Evolutionary conservation across 495 filamentous ascomycete species (phyloP).

Genomic region (Penicillium coprophilum): DNA sequence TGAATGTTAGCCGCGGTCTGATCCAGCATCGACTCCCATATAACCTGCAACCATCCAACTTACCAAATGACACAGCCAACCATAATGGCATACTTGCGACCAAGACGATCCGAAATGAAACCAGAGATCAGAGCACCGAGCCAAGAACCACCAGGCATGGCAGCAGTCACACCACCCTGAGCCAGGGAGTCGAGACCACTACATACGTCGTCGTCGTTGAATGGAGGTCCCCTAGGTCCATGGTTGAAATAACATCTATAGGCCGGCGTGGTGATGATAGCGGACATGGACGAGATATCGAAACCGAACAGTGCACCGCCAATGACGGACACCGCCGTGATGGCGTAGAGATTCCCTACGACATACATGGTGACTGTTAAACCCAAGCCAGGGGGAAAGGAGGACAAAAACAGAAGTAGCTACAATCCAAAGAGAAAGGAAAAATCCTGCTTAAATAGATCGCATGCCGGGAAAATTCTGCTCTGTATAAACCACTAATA

Average conservation of each 20-base stretch:
- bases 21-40: neutral
- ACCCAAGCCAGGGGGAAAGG: slow-evolving; percentile 11
- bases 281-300: slow-evolving; percentile 79
- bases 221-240: slow-evolving; percentile 32
- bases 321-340: slow-evolving; percentile 71
- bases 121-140: slow-evolving; percentile 68
- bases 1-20: neutral
- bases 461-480: slow-evolving; percentile 4
- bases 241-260: slow-evolving; percentile 70
- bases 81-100: slow-evolving; percentile 68
- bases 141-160: slow-evolving; percentile 78
- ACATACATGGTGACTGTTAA: slow-evolving; percentile 33
- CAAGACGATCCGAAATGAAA: slow-evolving; percentile 64
- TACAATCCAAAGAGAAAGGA: neutral
- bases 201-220: slow-evolving; percentile 39
- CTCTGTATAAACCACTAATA: neutral
- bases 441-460: slow-evolving; percentile 5
- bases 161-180: slow-evolving; percentile 63
- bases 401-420: neutral
- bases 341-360: slow-evolving; percentile 68
- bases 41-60: slow-evolving; percentile 5
- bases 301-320: slow-evolving; percentile 83
- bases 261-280: slow-evolving; percentile 43
- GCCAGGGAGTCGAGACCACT: slow-evolving; percentile 47
- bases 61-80: slow-evolving; percentile 64